phyloP scores from a whole-genome alignment of 2,329 filamentous ascomycete species.

The Exutisphaerella laricina region DNA sequence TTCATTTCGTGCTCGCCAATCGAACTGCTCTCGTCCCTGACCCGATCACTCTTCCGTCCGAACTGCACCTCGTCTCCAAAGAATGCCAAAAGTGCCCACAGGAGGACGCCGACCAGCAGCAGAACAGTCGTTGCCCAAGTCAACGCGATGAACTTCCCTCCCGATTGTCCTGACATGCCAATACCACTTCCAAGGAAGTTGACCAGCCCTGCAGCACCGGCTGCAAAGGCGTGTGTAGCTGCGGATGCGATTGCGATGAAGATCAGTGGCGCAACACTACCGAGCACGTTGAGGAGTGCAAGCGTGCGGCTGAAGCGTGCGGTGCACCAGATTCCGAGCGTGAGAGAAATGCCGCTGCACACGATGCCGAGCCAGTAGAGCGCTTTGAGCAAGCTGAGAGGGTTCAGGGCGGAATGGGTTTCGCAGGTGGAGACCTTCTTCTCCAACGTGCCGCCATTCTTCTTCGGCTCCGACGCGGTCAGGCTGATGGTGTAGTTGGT shows the following conservation, averaged over 20 bases:
- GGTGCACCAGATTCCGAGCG: conserved; percentile 42
- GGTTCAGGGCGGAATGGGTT: conserved; percentile 48
- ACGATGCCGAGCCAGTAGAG: conserved; percentile 55
- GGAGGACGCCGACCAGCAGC: conserved; percentile 21
- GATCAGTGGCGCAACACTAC: conserved; percentile 47
- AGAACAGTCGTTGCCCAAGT: conserved; percentile 52
- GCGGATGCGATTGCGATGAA: conserved; percentile 67
- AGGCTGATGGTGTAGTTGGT: conserved; percentile 40
- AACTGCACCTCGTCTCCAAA: conserved; percentile 8
- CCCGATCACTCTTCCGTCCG: neutral
- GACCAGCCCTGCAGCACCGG: conserved; percentile 49
- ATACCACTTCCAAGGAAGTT: conserved; percentile 49
- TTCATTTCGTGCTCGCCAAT: conserved; percentile 2
- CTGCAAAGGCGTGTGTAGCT: conserved; percentile 60
- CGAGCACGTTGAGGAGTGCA: conserved; percentile 45
- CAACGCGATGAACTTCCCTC: conserved; percentile 52
- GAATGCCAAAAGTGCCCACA: conserved; percentile 15
- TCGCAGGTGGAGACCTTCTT: conserved; percentile 52
- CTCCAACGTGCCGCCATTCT: conserved; percentile 35
- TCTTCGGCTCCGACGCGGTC: conserved; percentile 13
- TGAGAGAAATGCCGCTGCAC: conserved; percentile 46
- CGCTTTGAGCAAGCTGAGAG: conserved; percentile 51
- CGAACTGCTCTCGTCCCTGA: neutral
- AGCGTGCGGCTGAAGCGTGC: conserved; percentile 36
- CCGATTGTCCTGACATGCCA: conserved; percentile 47